phyloP scores from a whole-genome alignment of 805 yeast species.

The Zygoascus bituminiphila region DNA sequence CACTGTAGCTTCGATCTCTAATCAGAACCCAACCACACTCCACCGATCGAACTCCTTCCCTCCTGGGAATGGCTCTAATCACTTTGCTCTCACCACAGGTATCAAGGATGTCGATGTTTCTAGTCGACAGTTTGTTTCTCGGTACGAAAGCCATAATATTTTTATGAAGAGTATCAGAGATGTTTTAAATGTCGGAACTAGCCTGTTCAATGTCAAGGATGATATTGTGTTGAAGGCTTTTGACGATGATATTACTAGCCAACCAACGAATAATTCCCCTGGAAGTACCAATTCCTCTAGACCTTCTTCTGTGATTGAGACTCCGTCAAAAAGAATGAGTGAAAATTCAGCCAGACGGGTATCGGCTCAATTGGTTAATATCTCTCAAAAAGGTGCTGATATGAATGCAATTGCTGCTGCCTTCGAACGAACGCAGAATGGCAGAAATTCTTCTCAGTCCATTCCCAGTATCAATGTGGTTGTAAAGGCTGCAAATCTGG shows the following conservation, averaged over 20 bases:
- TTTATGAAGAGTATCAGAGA: constrained; percentile 53
- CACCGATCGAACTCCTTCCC: constrained; percentile 32
- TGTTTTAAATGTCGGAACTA: constrained; percentile 52
- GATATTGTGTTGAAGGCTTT: constrained; percentile 54
- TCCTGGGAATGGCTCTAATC: constrained; percentile 15
- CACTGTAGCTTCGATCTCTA: background rate
- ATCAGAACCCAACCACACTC: constrained; percentile 4
- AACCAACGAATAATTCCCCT: background rate
- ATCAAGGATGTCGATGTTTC: constrained; percentile 37
- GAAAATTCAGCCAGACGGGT: constrained; percentile 28
- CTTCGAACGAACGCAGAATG: background rate
- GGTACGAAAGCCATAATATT: constrained; percentile 34
- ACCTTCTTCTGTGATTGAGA: constrained; percentile 42
- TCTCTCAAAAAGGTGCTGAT: background rate
- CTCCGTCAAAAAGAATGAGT: constrained; percentile 36
- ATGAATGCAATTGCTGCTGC: constrained; percentile 4
- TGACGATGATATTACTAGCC: constrained; percentile 24
- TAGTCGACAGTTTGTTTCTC: constrained; percentile 28
- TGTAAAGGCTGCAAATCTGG: constrained; percentile 62
- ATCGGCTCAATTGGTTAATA: constrained; percentile 19
- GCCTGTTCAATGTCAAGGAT: constrained; percentile 46
- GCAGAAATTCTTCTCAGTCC: background rate
- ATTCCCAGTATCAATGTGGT: constrained; percentile 35
- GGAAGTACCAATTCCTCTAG: constrained; percentile 25
- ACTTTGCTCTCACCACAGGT: constrained; percentile 36